Evolutionary conservation across 192 early-diverging fungal genomes (phyloP).

Genomic region (Allomyces arbusculus): DNA sequence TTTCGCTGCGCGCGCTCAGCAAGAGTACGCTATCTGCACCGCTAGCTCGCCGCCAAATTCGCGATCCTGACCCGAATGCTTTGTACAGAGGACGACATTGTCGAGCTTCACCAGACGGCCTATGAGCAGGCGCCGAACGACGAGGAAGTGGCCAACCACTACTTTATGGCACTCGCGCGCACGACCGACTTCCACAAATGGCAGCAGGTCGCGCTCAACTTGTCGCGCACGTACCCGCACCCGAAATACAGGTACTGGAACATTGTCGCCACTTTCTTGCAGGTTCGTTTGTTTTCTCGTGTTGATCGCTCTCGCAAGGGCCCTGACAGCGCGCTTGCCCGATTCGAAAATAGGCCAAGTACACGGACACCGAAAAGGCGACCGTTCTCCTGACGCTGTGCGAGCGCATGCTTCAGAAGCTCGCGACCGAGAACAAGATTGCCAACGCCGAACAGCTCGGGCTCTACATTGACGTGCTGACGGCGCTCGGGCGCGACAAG

Average conservation of each 20-base stretch:
- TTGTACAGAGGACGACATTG: conserved; percentile 37
- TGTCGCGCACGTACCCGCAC: neutral
- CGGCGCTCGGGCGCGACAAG: too few species aligned
- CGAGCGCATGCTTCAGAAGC: conserved; percentile 66
- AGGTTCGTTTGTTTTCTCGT: neutral
- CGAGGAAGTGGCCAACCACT: conserved; percentile 49
- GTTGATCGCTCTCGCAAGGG: too few species aligned
- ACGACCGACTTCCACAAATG: conserved; percentile 40
- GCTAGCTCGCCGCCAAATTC: neutral
- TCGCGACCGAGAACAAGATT: conserved; percentile 40
- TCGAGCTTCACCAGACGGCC: conserved; percentile 51
- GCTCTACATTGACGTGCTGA: neutral
- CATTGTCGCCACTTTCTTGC: neutral
- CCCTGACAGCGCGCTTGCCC: too few species aligned
- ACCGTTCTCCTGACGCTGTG: conserved; percentile 29
- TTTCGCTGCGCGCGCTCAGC: neutral
- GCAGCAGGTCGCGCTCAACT: conserved; percentile 23
- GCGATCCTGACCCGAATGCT: neutral
- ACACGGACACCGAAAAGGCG: too few species aligned
- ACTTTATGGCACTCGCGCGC: conserved; percentile 66
- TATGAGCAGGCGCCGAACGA: conserved; percentile 33
- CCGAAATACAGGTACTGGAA: neutral
- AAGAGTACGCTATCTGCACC: neutral
- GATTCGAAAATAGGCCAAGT: too few species aligned
- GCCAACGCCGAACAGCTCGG: conserved; percentile 38